Base-by-base conservation (phyloP, 257 asterid species). In the Solanum piurae region DNA sequence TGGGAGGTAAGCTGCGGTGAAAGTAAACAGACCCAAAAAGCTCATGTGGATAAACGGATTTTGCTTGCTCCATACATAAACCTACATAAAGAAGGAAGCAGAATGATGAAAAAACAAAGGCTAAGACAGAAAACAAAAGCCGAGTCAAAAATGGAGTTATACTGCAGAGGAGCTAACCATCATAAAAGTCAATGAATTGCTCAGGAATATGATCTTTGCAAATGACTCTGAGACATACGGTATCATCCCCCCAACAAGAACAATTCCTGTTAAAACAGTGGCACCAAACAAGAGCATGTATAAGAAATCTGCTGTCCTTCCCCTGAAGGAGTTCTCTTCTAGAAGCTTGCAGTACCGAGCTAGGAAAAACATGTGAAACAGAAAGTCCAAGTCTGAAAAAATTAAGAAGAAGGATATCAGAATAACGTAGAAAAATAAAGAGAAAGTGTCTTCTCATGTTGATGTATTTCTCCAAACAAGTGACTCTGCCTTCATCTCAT, bases 1-100 rank as follows among this genome's bases (percentile, higher is more conserved):
- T 87, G 99, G 99, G 91, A 97, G 95, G 89, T 97, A 97, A 87
- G 99, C 99, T 33, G 99, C 99, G 25, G 99, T 97, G 93, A 97
- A 97, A 86, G 99, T 97, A 90, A 97, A 97, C 9, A 97, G 95
- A 88, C 99, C 99, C 94, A 97, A 91, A 90, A 97, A 97, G 92
- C 98, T 97, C 99, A 97, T 97, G 91, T 94, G 99, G 93, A 96
- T 95, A 93, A 68, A 97, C 1, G 99, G 99, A 87, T 97, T 97
- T 94, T 97, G 99, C 94, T 97, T 97, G 94, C 99, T 96, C 99
- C 99, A 97, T 84, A 97, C 99, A 90, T 97, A 97, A 75, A 97
- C 99, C 99, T 97, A 89, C 9, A 89, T n/a, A 86, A 23, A 72
- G 55, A 34, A 46, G 38, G 71, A 86, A 86, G 36, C 68, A 69